Percentiles rank a stretch among this genome's conserved stretches.
Conservation (phyloP, 164 flowering plant species). For the Warburgia ugandensis region DNA sequence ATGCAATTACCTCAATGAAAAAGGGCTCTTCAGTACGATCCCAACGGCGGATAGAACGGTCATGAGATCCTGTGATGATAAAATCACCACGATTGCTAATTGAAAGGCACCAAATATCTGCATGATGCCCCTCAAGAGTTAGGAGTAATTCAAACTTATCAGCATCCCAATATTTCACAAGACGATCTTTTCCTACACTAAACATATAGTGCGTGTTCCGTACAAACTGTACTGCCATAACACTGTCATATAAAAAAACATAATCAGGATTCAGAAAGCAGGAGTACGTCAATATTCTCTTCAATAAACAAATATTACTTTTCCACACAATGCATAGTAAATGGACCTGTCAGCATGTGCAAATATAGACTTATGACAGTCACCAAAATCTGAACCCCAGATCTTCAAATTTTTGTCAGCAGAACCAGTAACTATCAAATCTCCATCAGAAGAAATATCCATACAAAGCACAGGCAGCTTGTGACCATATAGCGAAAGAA, state of each 20-base stretch:
- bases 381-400: slow-evolving; percentile 99
- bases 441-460: slow-evolving; percentile 95
- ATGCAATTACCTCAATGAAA: slow-evolving; percentile 69
- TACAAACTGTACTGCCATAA: slow-evolving; percentile 86
- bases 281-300: not conserved
- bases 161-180: slow-evolving; percentile 97
- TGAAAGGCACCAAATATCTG: slow-evolving; percentile 79
- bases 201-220: slow-evolving; percentile 85
- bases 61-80: slow-evolving; percentile 87
- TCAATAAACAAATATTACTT: not conserved
- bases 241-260: slow-evolving; percentile 45
- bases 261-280: slow-evolving; percentile 10
- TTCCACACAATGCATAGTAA: not conserved
- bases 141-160: slow-evolving; percentile 95
- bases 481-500: slow-evolving; percentile 83
- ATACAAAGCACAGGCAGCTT: slow-evolving; percentile 79
- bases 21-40: slow-evolving; percentile 96
- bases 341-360: slow-evolving; percentile 86
- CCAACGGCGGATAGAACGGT: slow-evolving; percentile 94
- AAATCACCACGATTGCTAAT: slow-evolving; percentile 91
- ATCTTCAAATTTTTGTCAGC: slow-evolving; percentile 92
- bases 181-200: slow-evolving; percentile 89
- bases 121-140: slow-evolving; percentile 95
- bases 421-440: slow-evolving; percentile 81
- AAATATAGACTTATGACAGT: slow-evolving; percentile 92